Evolutionary conservation across 1,284 basidiomycete species (phyloP), one percentile per base, ranked within the genome.

Genomic region (Mycosarcoma maydis): DNA sequence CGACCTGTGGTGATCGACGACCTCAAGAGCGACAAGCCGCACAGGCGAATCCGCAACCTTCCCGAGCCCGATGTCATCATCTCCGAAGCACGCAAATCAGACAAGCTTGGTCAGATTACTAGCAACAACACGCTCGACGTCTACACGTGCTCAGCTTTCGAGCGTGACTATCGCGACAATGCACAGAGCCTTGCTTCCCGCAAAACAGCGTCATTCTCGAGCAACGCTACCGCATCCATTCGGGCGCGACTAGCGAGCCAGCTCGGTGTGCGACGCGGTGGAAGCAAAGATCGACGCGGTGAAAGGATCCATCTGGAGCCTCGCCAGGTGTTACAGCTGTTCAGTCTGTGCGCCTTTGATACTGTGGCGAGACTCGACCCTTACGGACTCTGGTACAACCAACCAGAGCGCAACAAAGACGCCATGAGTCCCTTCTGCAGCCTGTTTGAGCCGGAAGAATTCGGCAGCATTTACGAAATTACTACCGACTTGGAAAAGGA

Each of bases 121-220:
- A 59, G 55, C 48, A 70, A 70, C 45, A 70, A 70, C 34, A 70
- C 67, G 17, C 60, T 70, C 27, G 67, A 70, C 36, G 67, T 70
- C 45, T 65, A 70, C 49, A 70, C 67, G 2, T 70, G 67, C 24
- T 32, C 43, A 3, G 51, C 54, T 4, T 70, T 70, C 33, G 67
- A 70, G 20, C 47, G 43, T 13, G 41, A 48, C 13, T 49, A 47
- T 11, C 59, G 67, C 24, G 56, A 64, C 51, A 65, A 64, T 24
- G 60, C 60, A 4, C 54, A 52, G 27, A 59, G 51, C 22, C 59
- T 47, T 1, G 48, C 50, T 1, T 42, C 59, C 8, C 39, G 44
- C 46, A 49, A 53, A 22, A 53, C 49, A 1, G 48, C 43, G 6
- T 43, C 40, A 2, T 70, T 70, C 23, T 44, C 67, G 9, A 13